These are phyloP conservation scores for Phytopythium sindhum DNA, from an alignment of 352 stramenopile species.

Conservation along the genomic window DNA sequence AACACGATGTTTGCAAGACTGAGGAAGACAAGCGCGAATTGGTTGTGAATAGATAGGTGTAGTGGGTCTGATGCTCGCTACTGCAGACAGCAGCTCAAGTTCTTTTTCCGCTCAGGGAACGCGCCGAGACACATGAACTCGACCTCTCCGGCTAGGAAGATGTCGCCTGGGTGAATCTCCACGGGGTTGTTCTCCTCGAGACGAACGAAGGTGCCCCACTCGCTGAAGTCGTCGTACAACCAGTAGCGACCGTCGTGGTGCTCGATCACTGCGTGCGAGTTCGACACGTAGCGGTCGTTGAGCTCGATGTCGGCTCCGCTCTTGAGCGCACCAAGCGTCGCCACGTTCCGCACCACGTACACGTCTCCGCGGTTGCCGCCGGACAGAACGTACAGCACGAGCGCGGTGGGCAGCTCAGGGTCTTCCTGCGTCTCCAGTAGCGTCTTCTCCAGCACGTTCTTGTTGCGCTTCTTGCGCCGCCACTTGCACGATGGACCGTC, in stretches of 20 bases:
- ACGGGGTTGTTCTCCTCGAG: conserved; percentile 67
- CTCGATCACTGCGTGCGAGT: conserved; percentile 60
- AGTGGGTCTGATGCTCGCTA: background rate
- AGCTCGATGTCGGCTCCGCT: conserved; percentile 66
- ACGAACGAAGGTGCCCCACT: conserved; percentile 73
- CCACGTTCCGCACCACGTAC: conserved; percentile 66
- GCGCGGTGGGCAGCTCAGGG: conserved; percentile 38
- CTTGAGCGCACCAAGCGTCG: conserved; percentile 46
- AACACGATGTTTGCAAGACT: background rate
- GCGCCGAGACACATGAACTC: conserved; percentile 73
- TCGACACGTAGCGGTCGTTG: conserved; percentile 63
- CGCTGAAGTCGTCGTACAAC: conserved; percentile 66
- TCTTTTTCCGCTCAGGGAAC: conserved; percentile 59
- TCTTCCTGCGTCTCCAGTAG: conserved; percentile 55
- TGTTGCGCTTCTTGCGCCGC: conserved; percentile 78
- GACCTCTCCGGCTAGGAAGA: conserved; percentile 67
- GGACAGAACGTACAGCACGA: conserved; percentile 79
- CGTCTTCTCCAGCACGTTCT: conserved; percentile 54
- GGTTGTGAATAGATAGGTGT: conserved; percentile 7
- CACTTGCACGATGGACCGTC: conserved; percentile 36
- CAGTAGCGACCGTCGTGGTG: conserved; percentile 70
- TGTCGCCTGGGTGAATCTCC: conserved; percentile 59
- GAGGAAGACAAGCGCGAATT: conserved; percentile 1
- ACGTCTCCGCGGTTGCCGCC: conserved; percentile 74
- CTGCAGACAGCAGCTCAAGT: conserved; percentile 45